Evolutionary conservation across 176 grass and related monocot genomes (phyloP).

Genomic region (Cymbopogon citratus): DNA sequence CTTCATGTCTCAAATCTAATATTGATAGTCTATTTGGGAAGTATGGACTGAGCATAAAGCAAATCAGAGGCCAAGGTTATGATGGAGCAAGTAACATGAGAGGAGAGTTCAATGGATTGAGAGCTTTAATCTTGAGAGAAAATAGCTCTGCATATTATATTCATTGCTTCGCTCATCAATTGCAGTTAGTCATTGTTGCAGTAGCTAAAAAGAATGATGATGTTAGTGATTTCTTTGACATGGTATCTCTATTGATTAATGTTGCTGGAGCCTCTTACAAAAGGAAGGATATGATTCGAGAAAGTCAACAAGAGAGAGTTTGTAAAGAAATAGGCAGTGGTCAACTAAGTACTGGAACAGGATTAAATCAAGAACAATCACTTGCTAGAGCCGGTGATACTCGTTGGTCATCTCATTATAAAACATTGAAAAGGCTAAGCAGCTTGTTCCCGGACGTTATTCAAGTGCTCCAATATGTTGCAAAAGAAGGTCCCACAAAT

Average conservation of each 20-base stretch:
- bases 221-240: slow-evolving; percentile 20
- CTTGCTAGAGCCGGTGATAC: not conserved
- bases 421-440: not conserved
- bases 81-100: no score
- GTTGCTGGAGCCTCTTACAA: not conserved
- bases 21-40: no score
- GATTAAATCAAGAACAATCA: slow-evolving; percentile 6
- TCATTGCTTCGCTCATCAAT: not conserved
- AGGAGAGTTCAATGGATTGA: no score
- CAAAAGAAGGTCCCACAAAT: no score
- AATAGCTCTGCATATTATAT: not conserved
- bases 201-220: slow-evolving; percentile 22
- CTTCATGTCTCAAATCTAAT: no score
- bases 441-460: slow-evolving; percentile 15
- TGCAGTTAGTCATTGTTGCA: not conserved
- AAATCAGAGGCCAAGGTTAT: no score
- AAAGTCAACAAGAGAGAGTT: not conserved
- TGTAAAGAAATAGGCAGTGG: not conserved
- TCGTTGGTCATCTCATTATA: not conserved
- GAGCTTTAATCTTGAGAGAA: not conserved
- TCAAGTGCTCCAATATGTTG: not conserved
- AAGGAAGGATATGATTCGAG: not conserved
- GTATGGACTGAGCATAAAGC: no score
- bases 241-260: not conserved
- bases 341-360: not conserved